These are phyloP conservation scores for Tylopilus vinaceipallidus DNA, from an alignment of 768 basidiomycete species.

Conservation along the genomic window DNA sequence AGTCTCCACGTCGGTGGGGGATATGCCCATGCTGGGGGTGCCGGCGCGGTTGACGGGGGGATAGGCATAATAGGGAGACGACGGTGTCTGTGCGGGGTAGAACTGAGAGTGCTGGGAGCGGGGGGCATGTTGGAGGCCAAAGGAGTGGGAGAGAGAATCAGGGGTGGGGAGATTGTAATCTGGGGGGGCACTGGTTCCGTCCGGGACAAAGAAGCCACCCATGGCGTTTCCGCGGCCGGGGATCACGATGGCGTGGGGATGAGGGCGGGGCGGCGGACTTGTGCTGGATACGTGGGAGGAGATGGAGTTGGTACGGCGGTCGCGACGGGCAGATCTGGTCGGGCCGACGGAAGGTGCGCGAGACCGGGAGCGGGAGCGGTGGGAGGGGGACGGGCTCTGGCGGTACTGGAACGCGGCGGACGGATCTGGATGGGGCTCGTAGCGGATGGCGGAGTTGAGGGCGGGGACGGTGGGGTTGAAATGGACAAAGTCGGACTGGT, in stretches of 20 bases:
- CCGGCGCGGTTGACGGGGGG: slow-evolving; percentile 11
- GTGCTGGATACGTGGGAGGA: slow-evolving; percentile 54
- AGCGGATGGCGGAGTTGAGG: slow-evolving; percentile 51
- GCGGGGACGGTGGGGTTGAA: slow-evolving; percentile 53
- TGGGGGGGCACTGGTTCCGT: slow-evolving; percentile 20
- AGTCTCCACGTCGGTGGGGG: slow-evolving; percentile 26
- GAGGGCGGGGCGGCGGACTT: slow-evolving; percentile 42
- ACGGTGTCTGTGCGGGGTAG: slow-evolving; percentile 29
- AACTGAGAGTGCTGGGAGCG: slow-evolving; percentile 25
- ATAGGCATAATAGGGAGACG: slow-evolving; percentile 30
- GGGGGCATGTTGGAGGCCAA: slow-evolving; percentile 32
- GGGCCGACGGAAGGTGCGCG: slow-evolving; percentile 44
- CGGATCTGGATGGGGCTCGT: slow-evolving; percentile 43
- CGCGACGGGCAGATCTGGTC: slow-evolving; percentile 46
- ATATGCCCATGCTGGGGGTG: slow-evolving; percentile 25
- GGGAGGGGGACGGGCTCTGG: slow-evolving; percentile 30
- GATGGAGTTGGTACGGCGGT: slow-evolving; percentile 59
- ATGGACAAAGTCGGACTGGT: slow-evolving; percentile 35
- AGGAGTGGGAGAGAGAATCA: slow-evolving; percentile 34
- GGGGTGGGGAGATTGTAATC: slow-evolving; percentile 48
- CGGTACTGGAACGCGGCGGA: slow-evolving; percentile 23
- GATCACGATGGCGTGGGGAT: slow-evolving; percentile 72
- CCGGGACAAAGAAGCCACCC: slow-evolving; percentile 33
- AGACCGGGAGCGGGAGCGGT: slow-evolving; percentile 47
- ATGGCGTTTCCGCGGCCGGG: slow-evolving; percentile 41